Evolutionary conservation across 2,329 filamentous ascomycete species (phyloP).

Genomic region (Penicillium frequentans): DNA sequence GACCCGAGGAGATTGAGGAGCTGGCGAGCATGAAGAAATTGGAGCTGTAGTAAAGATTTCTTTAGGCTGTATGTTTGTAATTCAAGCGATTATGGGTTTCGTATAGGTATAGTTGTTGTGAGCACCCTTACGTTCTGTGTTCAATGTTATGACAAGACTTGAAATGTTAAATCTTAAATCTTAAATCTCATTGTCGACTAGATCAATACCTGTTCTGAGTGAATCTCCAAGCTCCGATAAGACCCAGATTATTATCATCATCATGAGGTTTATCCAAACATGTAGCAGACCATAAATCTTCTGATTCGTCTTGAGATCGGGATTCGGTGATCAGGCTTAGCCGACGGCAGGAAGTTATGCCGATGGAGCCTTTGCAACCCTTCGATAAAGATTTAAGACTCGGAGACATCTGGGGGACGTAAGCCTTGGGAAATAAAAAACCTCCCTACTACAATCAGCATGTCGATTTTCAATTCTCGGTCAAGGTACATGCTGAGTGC

Average conservation of each 20-base stretch:
- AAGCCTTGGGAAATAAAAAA: too few species aligned
- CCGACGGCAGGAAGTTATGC: conserved; percentile 1
- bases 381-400: too few species aligned
- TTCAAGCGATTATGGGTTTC: too few species aligned
- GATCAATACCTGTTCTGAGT: neutral
- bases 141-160: neutral
- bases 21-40: conserved; percentile 7
- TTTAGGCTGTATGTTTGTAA: neutral
- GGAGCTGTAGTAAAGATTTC: neutral
- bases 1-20: conserved; percentile 51
- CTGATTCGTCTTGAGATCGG: neutral
- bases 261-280: too few species aligned
- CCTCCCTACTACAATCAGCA: too few species aligned
- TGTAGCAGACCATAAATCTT: too few species aligned
- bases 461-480: too few species aligned
- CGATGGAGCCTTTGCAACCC: too few species aligned
- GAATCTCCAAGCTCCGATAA: neutral
- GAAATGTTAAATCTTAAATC: neutral
- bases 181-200: neutral
- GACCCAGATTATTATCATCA: neutral
- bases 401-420: too few species aligned
- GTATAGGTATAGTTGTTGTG: too few species aligned
- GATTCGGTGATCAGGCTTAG: neutral
- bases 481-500: too few species aligned
- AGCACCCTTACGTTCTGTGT: neutral